phyloP scores from a whole-genome alignment of 805 yeast genomes.

The Saturnispora gosingensis region DNA sequence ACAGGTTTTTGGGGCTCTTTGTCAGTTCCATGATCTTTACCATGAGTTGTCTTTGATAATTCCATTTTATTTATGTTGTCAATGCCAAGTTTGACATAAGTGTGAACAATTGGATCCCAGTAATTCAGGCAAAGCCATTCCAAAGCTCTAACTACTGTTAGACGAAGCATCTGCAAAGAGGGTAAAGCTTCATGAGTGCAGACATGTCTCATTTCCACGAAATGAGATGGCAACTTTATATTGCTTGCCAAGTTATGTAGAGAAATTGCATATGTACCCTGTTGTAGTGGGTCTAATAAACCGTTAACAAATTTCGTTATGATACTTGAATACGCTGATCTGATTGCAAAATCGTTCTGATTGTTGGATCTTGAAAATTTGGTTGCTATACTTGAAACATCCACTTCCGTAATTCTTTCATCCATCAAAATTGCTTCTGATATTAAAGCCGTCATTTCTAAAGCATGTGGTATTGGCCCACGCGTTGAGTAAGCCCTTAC shows the following conservation, averaged over 20 bases:
- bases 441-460: constrained; percentile 55
- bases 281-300: constrained; percentile 77
- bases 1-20: background rate
- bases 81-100: constrained; percentile 4
- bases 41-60: background rate
- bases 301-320: constrained; percentile 87
- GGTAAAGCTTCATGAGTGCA: constrained; percentile 89
- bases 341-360: constrained; percentile 30
- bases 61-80: background rate
- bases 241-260: constrained; percentile 63
- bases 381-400: background rate
- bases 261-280: constrained; percentile 68
- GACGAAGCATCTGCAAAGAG: constrained; percentile 53
- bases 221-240: constrained; percentile 61
- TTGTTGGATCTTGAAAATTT: background rate
- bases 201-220: constrained; percentile 84
- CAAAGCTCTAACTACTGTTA: constrained; percentile 51
- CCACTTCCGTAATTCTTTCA: constrained; percentile 14
- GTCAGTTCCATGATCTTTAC: background rate
- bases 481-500: constrained; percentile 48
- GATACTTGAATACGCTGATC: constrained; percentile 60
- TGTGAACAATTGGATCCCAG: constrained; percentile 44
- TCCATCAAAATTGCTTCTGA: constrained; percentile 42
- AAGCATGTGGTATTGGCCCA: constrained; percentile 62
- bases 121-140: constrained; percentile 66